Percentiles rank a stretch among this genome's conserved stretches.
Evolutionary conservation across 1,284 basidiomycete species (phyloP).

Genomic region (Meira miltonrushii): DNA sequence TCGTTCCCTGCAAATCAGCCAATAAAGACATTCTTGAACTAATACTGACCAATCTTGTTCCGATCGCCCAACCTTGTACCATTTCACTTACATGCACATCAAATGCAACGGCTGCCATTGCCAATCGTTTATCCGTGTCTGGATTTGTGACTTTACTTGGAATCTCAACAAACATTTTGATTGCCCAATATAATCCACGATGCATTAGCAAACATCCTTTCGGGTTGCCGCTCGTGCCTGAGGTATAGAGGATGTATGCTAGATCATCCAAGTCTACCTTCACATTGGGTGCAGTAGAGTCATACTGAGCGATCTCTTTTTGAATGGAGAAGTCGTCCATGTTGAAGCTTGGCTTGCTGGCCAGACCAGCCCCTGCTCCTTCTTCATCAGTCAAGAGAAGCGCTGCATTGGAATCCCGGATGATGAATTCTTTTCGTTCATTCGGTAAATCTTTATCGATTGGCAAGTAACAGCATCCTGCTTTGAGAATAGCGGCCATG

Average conservation of each 20-base stretch:
- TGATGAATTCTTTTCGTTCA: slow-evolving; percentile 42
- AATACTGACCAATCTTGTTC: slow-evolving; percentile 39
- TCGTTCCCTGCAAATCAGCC: slow-evolving; percentile 38
- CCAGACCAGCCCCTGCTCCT: neutral
- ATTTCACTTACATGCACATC: slow-evolving; percentile 52
- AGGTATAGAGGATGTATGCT: slow-evolving; percentile 47
- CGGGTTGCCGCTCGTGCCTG: slow-evolving; percentile 45
- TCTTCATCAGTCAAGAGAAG: slow-evolving; percentile 19
- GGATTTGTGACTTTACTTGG: neutral
- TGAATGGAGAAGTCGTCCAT: neutral
- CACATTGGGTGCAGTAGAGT: neutral
- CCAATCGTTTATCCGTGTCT: neutral
- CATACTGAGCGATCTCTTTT: neutral
- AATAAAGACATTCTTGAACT: slow-evolving; percentile 38
- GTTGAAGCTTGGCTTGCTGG: neutral
- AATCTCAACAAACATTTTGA: neutral
- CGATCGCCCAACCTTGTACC: slow-evolving; percentile 41
- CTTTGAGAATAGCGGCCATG: slow-evolving; percentile 26
- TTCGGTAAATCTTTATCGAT: slow-evolving; percentile 49
- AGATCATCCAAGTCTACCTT: neutral
- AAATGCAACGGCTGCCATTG: slow-evolving; percentile 26
- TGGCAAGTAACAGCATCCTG: slow-evolving; percentile 48
- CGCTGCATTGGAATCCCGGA: slow-evolving; percentile 31
- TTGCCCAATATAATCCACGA: slow-evolving; percentile 4
- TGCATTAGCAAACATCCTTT: slow-evolving; percentile 37